These are phyloP conservation scores for Trametopsis cervina DNA, from an alignment of 768 basidiomycete genomes.

Conservation along the genomic window DNA sequence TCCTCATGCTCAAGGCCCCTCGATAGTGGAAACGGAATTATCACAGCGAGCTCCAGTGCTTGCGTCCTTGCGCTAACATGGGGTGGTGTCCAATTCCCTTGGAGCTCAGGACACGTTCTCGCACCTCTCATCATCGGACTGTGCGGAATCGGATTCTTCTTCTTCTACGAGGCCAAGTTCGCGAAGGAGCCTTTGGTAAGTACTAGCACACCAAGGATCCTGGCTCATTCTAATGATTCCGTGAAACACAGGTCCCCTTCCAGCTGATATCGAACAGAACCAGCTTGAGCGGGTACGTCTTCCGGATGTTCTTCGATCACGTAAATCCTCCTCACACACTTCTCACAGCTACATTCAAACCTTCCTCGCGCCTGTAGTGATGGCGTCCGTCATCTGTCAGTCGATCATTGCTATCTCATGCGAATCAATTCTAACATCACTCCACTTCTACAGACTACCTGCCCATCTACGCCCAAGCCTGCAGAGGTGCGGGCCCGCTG, in stretches of 20 bases:
- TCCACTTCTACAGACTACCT: conserved; percentile 28
- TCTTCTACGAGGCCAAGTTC: conserved; percentile 24
- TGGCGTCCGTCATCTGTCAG: conserved; percentile 5
- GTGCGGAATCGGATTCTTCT: conserved; percentile 25
- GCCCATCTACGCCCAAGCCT: conserved; percentile 39
- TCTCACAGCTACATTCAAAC: conserved; percentile 4
- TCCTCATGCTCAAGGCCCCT: background rate
- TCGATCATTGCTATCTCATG: background rate
- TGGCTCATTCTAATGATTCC: background rate
- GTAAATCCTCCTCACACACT: background rate
- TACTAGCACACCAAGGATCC: background rate
- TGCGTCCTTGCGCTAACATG: conserved; percentile 19
- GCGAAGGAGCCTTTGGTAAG: conserved; percentile 21
- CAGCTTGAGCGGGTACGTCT: conserved; percentile 7
- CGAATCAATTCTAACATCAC: background rate
- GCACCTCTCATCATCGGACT: conserved; percentile 31
- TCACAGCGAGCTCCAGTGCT: conserved; percentile 4
- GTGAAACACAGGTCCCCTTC: conserved; percentile 1
- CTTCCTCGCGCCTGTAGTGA: conserved; percentile 4
- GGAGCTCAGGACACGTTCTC: conserved; percentile 25
- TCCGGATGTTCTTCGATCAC: background rate
- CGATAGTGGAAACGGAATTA: conserved; percentile 8
- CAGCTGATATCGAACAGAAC: conserved; percentile 3
- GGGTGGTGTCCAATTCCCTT: conserved; percentile 30
- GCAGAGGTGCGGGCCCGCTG: conserved; percentile 26